Evolutionary conservation across 148 eudicot species (phyloP).

Genomic region (Camellia lanceoleosa): DNA sequence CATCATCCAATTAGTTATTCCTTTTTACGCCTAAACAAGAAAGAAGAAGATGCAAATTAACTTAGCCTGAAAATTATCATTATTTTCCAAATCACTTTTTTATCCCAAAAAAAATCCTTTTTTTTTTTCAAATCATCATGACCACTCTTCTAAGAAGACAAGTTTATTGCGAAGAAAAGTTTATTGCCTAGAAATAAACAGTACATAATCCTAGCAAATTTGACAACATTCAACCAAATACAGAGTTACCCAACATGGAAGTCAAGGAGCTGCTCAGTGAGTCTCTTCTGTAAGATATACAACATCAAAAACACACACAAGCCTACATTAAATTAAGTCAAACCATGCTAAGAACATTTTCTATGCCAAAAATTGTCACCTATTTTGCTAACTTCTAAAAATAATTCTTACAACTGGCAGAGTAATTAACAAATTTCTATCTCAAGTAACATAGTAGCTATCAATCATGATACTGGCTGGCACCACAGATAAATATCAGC

Average conservation of each 20-base stretch:
- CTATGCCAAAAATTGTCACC: not conserved
- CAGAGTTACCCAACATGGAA: too few species aligned
- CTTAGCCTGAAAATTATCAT: not conserved
- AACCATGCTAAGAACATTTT: not conserved
- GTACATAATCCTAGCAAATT: too few species aligned
- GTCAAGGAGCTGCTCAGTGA: too few species aligned
- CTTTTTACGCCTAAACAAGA: not conserved
- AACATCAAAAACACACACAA: not conserved
- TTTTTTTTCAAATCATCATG: not conserved
- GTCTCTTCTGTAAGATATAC: not conserved
- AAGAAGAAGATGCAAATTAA: not conserved
- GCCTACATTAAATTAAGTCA: not conserved
- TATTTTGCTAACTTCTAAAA: not conserved
- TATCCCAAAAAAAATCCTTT: too few species aligned
- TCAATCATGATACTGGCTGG: not conserved
- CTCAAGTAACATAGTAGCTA: not conserved
- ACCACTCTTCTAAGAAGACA: not conserved
- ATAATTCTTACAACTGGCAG: too few species aligned
- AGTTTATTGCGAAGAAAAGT: not conserved
- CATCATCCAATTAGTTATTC: not conserved
- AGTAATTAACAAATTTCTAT: not conserved
- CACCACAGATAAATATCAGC: not conserved
- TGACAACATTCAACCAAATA: not conserved
- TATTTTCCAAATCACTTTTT: not conserved
- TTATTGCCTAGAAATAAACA: not conserved